Conservation (phyloP, 2,329 filamentous ascomycete genomes). For the Ceratocystis harringtonii region DNA sequence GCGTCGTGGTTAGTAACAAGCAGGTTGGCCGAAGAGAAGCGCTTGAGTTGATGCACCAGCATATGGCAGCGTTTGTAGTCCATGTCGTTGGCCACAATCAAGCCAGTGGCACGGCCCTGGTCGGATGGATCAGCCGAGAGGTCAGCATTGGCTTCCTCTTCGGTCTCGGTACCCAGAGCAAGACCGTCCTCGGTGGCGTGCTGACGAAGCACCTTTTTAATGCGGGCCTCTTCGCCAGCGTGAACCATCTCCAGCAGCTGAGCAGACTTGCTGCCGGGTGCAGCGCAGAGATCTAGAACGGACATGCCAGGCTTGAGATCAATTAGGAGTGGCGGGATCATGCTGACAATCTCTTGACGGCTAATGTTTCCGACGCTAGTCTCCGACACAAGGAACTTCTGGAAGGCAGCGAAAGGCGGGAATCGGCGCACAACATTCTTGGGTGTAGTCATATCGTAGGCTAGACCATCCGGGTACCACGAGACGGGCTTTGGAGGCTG, state of each 20-base stretch:
- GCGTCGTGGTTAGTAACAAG: constrained; percentile 97
- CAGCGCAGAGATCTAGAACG: constrained; percentile 89
- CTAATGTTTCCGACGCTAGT: constrained; percentile 95
- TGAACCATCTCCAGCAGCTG: constrained; percentile 93
- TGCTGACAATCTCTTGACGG: constrained; percentile 93
- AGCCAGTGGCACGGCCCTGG: constrained; percentile 73
- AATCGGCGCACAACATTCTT: constrained; percentile 93
- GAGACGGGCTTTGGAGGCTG: constrained; percentile 66
- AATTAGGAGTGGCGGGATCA: constrained; percentile 93
- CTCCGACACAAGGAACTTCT: constrained; percentile 95
- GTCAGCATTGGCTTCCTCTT: constrained; percentile 34
- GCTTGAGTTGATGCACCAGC: constrained; percentile 95
- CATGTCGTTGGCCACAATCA: constrained; percentile 88
- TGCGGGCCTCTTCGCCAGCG: constrained; percentile 74
- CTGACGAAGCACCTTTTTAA: constrained; percentile 53
- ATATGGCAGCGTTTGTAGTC: constrained; percentile 96
- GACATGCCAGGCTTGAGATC: constrained; percentile 84
- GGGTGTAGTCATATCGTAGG: constrained; percentile 95
- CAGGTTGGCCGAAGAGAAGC: constrained; percentile 87
- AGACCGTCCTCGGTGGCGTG: constrained; percentile 47
- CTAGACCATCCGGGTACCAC: constrained; percentile 91
- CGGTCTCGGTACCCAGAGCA: constrained; percentile 33
- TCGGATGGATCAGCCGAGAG: constrained; percentile 50
- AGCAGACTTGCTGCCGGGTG: constrained; percentile 90
- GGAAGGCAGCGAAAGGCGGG: constrained; percentile 84